Base-by-base conservation (phyloP, 345 rosid species). In the Pistacia atlantica region DNA sequence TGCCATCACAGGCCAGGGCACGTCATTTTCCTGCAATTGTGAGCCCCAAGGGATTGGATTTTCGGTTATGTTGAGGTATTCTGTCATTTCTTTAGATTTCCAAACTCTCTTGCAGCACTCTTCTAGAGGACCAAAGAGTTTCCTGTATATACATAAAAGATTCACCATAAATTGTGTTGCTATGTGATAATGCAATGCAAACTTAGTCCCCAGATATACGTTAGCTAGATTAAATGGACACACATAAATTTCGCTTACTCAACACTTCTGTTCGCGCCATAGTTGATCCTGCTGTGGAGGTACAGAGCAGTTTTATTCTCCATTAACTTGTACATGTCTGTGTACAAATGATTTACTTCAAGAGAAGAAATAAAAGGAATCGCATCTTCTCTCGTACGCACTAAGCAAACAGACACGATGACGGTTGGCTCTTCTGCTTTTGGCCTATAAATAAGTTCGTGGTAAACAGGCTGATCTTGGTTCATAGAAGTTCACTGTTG, bases 341-440 rank as follows among this genome's bases (percentile, higher is more conserved):
- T 52, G 0, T 3, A 12, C 71, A 68, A 16, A 13, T 55, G n/a
- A 9, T 16, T 52, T 16, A 82, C 72, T 72, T 86, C 83, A 60
- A 83, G 72, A 14, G 71, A 64, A 10, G 83, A 78, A 57, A 83
- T 81, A 67, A 85, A 85, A 6, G 84, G 83, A 52, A 71, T 57
- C 4, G 46, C 76, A 7, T 79, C 49, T 31, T 51, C 46, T 28
- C 38, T 73, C 4, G 58, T 74, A 22, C 69, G 65, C 20, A 57
- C 70, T 37, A 81, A 65, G 14, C 86, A 86, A n/a, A 81, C 42
- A 2, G 33, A 31, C 33, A 31, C 33, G 33, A 31, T 2, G 33
- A 31, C 33, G 33, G 58, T 78, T 13, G 67, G 31, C 3, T 22
- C 35, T 2, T 69, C 20, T 22, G 67, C 25, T 9, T 35, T 69